A percentile compares a stretch with the other conserved stretches of the same genome.
phyloP scores from a whole-genome alignment of 768 basidiomycete species.

The Lactifluus echinatus region DNA sequence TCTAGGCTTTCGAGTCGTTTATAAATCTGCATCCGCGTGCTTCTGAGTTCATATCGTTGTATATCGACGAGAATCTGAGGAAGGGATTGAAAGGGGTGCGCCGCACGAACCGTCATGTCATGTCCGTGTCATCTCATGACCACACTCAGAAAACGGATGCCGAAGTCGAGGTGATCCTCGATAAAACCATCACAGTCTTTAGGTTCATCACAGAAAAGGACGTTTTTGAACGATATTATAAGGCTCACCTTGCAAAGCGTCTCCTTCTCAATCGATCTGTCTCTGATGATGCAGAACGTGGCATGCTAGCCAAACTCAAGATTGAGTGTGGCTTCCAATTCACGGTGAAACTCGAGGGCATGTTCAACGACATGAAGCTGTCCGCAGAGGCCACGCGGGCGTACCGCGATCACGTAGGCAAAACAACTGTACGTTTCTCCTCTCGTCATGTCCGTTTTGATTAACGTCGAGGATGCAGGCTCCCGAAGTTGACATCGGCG shows the following conservation, averaged over 20 bases:
- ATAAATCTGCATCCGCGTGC: conserved; percentile 82
- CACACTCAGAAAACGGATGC: conserved; percentile 77
- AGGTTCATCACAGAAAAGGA: conserved; percentile 93
- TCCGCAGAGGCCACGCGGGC: conserved; percentile 73
- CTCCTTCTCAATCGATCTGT: conserved; percentile 79
- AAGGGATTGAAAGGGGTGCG: conserved; percentile 90
- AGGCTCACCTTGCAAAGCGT: conserved; percentile 89
- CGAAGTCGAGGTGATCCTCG: conserved; percentile 82
- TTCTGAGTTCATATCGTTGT: conserved; percentile 92
- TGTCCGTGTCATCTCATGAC: conserved; percentile 2
- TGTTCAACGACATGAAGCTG: conserved; percentile 96
- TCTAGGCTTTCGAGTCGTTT: conserved; percentile 85
- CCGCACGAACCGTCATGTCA: conserved; percentile 12
- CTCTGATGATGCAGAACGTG: conserved; percentile 95
- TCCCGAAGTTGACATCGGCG: conserved; percentile 70
- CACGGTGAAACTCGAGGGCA: conserved; percentile 95
- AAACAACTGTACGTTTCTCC: conserved; percentile 45
- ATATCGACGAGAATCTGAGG: conserved; percentile 93
- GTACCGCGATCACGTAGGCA: conserved; percentile 56
- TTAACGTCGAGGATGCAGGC: conserved; percentile 35
- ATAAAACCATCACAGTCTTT: conserved; percentile 96
- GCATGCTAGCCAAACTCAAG: conserved; percentile 95
- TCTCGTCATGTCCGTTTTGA: not conserved
- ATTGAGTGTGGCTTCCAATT: conserved; percentile 95
- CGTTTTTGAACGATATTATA: conserved; percentile 97